Conservation (phyloP, 805 yeast genomes). For the Priceomyces melissophilus region DNA sequence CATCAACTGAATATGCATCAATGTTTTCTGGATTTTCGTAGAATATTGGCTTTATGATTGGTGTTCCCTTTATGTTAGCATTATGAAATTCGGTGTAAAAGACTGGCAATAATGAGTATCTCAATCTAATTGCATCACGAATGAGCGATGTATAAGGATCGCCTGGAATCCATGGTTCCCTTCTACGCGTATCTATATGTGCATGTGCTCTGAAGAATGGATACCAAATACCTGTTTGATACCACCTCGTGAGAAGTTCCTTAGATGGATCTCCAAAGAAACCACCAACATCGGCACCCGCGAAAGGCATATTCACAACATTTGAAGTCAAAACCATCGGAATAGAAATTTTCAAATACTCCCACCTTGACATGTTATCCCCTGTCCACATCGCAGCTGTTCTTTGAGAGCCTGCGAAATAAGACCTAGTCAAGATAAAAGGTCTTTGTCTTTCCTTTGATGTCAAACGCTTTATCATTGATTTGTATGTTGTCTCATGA, state of each 20-base stretch:
- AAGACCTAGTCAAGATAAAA: constrained; percentile 82
- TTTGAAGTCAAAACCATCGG: constrained; percentile 87
- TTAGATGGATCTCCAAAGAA: constrained; percentile 85
- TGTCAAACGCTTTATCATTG: constrained; percentile 51
- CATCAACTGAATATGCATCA: constrained; percentile 60
- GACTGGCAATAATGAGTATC: constrained; percentile 76
- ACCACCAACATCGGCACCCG: constrained; percentile 97
- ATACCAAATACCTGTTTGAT: constrained; percentile 92
- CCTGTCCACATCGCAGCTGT: constrained; percentile 98
- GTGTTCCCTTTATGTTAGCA: constrained; percentile 57
- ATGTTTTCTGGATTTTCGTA: constrained; percentile 50
- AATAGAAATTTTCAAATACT: constrained; percentile 68
- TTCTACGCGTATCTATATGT: constrained; percentile 85
- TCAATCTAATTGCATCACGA: constrained; percentile 63
- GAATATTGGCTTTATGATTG: constrained; percentile 68
- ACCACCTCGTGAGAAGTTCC: constrained; percentile 88
- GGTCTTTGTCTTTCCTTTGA: constrained; percentile 60
- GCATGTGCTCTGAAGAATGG: constrained; percentile 98
- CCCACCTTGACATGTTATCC: constrained; percentile 93
- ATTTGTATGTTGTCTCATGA: constrained; percentile 75
- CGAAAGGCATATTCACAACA: constrained; percentile 82
- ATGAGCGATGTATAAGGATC: constrained; percentile 68
- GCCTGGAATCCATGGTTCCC: constrained; percentile 88
- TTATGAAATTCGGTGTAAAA: constrained; percentile 76
- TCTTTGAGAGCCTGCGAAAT: constrained; percentile 87